These are phyloP conservation scores for Diddensiella caesifluorescens DNA, from an alignment of 805 yeast genomes.

Conservation along the genomic window DNA sequence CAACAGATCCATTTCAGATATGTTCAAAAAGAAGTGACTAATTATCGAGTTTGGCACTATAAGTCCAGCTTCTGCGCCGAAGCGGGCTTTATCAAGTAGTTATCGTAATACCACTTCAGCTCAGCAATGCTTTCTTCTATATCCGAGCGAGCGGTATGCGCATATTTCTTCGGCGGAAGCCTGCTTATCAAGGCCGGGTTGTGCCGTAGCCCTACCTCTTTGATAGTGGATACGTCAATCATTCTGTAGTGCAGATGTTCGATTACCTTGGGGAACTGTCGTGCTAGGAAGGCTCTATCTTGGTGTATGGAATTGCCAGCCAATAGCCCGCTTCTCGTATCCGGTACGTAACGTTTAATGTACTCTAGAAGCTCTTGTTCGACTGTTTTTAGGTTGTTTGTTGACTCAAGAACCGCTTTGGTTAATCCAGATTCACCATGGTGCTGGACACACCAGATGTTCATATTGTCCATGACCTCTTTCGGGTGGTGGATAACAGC, in stretches of 20 bases:
- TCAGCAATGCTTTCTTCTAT: conserved; percentile 85
- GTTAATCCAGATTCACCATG: conserved; percentile 77
- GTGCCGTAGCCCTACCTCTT: conserved; percentile 76
- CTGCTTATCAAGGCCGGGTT: conserved; percentile 54
- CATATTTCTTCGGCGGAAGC: conserved; percentile 58
- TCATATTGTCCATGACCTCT: conserved; percentile 62
- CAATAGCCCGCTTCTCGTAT: conserved; percentile 55
- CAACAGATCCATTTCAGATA: conserved; percentile 28
- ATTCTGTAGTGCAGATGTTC: conserved; percentile 65
- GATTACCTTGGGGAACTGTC: conserved; percentile 70
- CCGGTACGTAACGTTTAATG: conserved; percentile 49
- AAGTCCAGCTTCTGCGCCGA: background rate
- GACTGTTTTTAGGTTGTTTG: conserved; percentile 53
- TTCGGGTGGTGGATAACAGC: conserved; percentile 69
- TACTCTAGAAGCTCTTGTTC: conserved; percentile 61
- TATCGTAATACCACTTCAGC: conserved; percentile 65
- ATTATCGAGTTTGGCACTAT: background rate
- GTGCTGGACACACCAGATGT: conserved; percentile 80
- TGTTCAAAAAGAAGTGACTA: conserved; percentile 28
- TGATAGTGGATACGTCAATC: conserved; percentile 82
- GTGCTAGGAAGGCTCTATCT: conserved; percentile 79
- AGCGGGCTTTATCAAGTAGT: conserved; percentile 41
- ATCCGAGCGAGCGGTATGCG: conserved; percentile 86
- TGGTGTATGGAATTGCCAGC: conserved; percentile 93
- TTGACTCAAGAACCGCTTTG: conserved; percentile 54